Base-by-base conservation (phyloP, 805 yeast genomes). In the Cyberlindnera mycetangii region DNA sequence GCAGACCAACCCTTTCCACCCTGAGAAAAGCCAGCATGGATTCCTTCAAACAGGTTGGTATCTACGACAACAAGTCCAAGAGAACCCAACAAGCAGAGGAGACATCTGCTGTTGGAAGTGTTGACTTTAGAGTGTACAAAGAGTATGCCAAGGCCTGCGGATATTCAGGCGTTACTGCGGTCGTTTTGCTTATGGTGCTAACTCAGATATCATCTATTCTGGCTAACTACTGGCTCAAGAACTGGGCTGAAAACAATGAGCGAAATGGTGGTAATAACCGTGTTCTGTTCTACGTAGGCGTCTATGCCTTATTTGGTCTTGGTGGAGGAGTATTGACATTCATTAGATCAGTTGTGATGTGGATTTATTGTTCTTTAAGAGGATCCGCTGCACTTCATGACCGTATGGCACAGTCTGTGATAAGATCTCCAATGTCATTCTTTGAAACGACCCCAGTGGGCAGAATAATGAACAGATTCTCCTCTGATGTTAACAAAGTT, bases 371-470 rank as follows among this genome's bases (percentile, higher is more conserved):
- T 54, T 72, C 84, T 6, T 67, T 83, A 14, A 72, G 71, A 47
- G 88, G 81, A 1, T 74, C 87, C 0, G 71, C 66, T 30, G 64
- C 61, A 14, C 60, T 83, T 40, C 89, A 83, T 57, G 75, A 75
- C 50, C 62, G 64, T 21, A 78, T 83, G 85, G 79, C 81, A 0
- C 43, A 49, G 5, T 57, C 81, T 1, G 76, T 83, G 27, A 47
- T 82, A 42, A 62, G 72, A 39, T 71, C 85, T 1, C 87, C 88
- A 37, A 79, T 83, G 83, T 67, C 72, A 4, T 82, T 79, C 55
- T 83, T 82, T 59, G 88, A 83, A 52, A 74, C 85, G 0, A 82
- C 87, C 0, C 89, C 89, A 7, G 61, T 76, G 37, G 89, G 89
- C 5, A 68, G 88, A 55, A 73, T 82, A 15, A 68, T 81, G 58